Conservation (phyloP, 2,329 filamentous ascomycete species). For the Colletotrichum shisoi region DNA sequence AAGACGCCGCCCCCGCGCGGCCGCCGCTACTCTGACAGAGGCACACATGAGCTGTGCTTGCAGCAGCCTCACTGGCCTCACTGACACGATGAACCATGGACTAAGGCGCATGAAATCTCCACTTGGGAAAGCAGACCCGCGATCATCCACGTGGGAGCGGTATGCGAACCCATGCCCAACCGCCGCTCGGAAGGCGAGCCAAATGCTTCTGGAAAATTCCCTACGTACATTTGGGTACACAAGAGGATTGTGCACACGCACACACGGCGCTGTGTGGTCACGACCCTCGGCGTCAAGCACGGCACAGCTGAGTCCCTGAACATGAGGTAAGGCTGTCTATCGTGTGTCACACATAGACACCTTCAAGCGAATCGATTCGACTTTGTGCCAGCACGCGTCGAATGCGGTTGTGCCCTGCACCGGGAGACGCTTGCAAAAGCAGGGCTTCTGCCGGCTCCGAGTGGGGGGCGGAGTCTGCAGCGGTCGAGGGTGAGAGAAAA, state of each 20-base stretch:
- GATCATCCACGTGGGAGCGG: constrained; percentile 37
- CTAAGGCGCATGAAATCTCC: constrained; percentile 30
- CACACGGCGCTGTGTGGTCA: constrained; percentile 5
- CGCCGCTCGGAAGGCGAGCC: constrained; percentile 27
- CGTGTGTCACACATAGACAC: constrained; percentile 13
- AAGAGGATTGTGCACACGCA: neutral
- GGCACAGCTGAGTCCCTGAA: constrained; percentile 9
- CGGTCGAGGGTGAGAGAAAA: neutral
- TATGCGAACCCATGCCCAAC: constrained; percentile 35
- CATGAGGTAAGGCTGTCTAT: constrained; percentile 32
- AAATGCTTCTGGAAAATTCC: constrained; percentile 37
- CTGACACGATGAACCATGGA: constrained; percentile 27
- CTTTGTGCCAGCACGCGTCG: neutral
- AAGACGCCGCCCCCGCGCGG: constrained; percentile 24
- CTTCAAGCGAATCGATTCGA: constrained; percentile 11
- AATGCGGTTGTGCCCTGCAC: constrained; percentile 10
- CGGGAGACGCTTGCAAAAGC: constrained; percentile 10
- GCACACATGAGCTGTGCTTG: neutral
- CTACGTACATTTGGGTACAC: constrained; percentile 1
- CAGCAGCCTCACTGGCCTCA: neutral
- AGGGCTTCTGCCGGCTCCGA: constrained; percentile 28
- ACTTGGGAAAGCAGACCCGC: constrained; percentile 35
- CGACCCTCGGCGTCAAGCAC: neutral
- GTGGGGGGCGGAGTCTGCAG: constrained; percentile 7
- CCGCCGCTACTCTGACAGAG: constrained; percentile 6